These are phyloP conservation scores for Kwoniella sp. DNA, from an alignment of 768 basidiomycete species.

Conservation along the genomic window DNA sequence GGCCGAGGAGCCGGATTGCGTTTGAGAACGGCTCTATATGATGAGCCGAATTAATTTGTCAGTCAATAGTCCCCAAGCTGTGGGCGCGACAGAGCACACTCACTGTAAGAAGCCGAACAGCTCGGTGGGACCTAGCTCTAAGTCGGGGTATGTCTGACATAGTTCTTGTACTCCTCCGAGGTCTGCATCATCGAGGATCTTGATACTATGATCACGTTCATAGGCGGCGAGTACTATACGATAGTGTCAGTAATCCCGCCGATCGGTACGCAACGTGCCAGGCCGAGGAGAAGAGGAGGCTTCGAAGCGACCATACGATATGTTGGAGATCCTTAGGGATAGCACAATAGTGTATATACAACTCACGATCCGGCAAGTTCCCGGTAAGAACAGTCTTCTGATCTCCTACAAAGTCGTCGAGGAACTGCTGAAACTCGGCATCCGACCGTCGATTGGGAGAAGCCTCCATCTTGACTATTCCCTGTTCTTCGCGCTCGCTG, in stretches of 20 bases:
- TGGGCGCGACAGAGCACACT: constrained; percentile 6
- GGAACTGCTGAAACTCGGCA: constrained; percentile 44
- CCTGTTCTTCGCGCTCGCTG: too few relatives aligned
- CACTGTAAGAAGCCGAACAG: constrained; percentile 44
- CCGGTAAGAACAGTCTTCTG: constrained; percentile 35
- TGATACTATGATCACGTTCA: constrained; percentile 35
- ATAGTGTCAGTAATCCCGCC: neutral
- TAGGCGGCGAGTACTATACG: constrained; percentile 30
- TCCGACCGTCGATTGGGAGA: constrained; percentile 34
- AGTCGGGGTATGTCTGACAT: constrained; percentile 30
- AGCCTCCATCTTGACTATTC: neutral
- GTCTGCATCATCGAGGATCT: constrained; percentile 39
- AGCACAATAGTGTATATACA: neutral
- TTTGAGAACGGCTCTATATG: constrained; percentile 7
- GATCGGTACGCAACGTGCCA: neutral
- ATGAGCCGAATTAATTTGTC: too few relatives aligned
- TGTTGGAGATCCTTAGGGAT: too few relatives aligned
- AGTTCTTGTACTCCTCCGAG: constrained; percentile 29
- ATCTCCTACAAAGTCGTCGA: constrained; percentile 45
- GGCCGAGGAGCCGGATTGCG: neutral
- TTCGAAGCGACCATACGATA: too few relatives aligned
- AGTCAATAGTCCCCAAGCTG: neutral
- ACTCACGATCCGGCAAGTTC: constrained; percentile 42
- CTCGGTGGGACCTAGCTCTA: constrained; percentile 34
- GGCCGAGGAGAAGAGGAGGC: too few relatives aligned